phyloP scores from a whole-genome alignment of 1,284 basidiomycete genomes.

The Kalmanozyma brasiliensis region DNA sequence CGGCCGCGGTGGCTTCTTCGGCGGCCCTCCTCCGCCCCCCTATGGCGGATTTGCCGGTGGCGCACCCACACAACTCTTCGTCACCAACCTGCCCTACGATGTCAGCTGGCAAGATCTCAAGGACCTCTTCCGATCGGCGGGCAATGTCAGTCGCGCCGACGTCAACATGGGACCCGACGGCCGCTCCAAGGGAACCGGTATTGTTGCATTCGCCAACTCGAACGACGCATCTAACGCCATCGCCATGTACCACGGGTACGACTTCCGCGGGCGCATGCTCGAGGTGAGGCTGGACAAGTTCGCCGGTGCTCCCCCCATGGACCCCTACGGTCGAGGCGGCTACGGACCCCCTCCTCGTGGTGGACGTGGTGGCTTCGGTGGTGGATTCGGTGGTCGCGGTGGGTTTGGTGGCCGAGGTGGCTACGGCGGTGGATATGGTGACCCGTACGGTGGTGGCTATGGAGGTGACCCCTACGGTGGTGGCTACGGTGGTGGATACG shows the following conservation, averaged over 20 bases:
- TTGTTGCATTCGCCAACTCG: conserved; percentile 89
- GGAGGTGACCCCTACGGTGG: conserved; percentile 24
- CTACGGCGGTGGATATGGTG: conserved; percentile 67
- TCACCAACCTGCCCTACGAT: conserved; percentile 87
- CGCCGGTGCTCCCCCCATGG: conserved; percentile 72
- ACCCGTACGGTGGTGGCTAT: conserved; percentile 27
- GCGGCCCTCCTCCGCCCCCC: conserved; percentile 27
- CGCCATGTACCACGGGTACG: conserved; percentile 60
- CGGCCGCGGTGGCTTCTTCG: conserved; percentile 53
- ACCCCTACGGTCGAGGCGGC: conserved; percentile 70
- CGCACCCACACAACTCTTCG: conserved; percentile 78
- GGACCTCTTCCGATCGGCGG: conserved; percentile 92
- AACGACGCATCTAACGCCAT: conserved; percentile 89
- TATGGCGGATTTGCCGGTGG: conserved; percentile 40
- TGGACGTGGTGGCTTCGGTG: conserved; percentile 72
- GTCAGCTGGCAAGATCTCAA: conserved; percentile 99
- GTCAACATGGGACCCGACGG: conserved; percentile 92
- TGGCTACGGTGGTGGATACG: conserved; percentile 19
- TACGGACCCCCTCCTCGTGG: conserved; percentile 71
- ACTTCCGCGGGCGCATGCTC: conserved; percentile 56
- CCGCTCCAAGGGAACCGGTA: conserved; percentile 83
- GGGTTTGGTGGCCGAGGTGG: conserved; percentile 72
- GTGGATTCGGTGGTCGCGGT: conserved; percentile 74
- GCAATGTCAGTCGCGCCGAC: conserved; percentile 92
- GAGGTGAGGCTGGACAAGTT: conserved; percentile 76